Evolutionary conservation across 1,139 yeast species (phyloP).

Genomic region (Pichia inconspicua): DNA sequence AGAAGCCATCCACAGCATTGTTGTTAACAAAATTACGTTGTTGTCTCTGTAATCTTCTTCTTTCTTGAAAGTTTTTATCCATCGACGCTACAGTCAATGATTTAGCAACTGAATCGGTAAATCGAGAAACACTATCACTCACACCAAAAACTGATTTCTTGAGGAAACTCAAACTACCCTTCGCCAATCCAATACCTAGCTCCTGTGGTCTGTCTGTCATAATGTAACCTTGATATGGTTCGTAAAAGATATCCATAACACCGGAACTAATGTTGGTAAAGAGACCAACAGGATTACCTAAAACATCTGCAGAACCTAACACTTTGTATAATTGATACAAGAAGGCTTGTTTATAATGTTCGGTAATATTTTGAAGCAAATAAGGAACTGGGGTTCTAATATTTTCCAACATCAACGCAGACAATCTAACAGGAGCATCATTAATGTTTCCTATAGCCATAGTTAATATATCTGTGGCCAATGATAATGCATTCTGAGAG

Average conservation of each 20-base stretch:
- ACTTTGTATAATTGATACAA: constrained; percentile 88
- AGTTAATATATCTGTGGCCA: constrained; percentile 72
- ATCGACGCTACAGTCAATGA: constrained; percentile 88
- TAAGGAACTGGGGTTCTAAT: constrained; percentile 79
- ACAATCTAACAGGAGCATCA: constrained; percentile 89
- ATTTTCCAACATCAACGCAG: constrained; percentile 82
- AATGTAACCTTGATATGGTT: constrained; percentile 92
- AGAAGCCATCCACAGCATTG: constrained; percentile 77
- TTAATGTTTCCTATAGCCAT: constrained; percentile 97
- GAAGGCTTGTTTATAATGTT: constrained; percentile 90
- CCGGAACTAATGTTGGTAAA: constrained; percentile 92
- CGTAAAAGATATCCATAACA: constrained; percentile 91
- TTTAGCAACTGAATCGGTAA: constrained; percentile 91
- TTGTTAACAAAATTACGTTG: constrained; percentile 41
- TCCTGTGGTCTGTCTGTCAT: constrained; percentile 95
- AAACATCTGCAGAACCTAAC: constrained; percentile 89
- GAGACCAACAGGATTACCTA: constrained; percentile 95
- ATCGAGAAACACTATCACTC: constrained; percentile 85
- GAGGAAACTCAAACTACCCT: constrained; percentile 89
- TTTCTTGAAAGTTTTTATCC: constrained; percentile 78
- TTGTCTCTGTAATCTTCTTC: constrained; percentile 59
- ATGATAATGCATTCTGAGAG: constrained; percentile 56
- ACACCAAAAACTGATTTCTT: constrained; percentile 93
- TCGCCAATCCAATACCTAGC: constrained; percentile 88
- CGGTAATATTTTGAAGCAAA: constrained; percentile 59